Conservation (phyloP, 345 rosid species). For the Adansonia digitata region DNA sequence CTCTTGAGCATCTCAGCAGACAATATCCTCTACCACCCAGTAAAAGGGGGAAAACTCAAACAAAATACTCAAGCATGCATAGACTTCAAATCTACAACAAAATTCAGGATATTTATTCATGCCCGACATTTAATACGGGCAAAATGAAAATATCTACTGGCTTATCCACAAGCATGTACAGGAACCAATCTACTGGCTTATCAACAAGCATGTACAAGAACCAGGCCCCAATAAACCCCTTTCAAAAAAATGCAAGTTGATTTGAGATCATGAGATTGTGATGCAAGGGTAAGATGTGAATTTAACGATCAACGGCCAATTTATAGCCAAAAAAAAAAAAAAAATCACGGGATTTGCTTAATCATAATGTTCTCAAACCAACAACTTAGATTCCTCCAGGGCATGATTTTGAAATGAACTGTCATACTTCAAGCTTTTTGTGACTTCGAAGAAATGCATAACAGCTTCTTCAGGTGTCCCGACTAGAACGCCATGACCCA, state of each 20-base stretch:
- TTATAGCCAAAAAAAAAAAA: not conserved
- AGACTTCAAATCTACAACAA: not conserved
- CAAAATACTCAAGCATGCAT: not conserved
- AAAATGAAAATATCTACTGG: conserved; percentile 9
- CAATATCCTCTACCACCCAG: not conserved
- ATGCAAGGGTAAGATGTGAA: conserved; percentile 4
- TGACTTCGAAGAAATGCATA: conserved; percentile 84
- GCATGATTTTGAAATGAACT: conserved; percentile 33
- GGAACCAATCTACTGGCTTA: conserved; percentile 13
- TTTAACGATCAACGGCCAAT: not conserved
- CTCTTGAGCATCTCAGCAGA: not conserved
- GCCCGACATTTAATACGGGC: conserved; percentile 2
- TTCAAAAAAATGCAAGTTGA: conserved; percentile 14
- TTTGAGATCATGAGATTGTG: conserved; percentile 2
- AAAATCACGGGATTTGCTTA: conserved; percentile 11
- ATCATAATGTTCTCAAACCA: conserved; percentile 36
- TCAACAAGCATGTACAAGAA: conserved; percentile 13
- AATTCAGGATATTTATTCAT: not conserved
- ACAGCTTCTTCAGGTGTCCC: conserved; percentile 97
- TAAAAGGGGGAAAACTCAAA: not conserved
- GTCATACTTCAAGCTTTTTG: conserved; percentile 59
- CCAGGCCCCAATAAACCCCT: conserved; percentile 14
- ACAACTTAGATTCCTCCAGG: conserved; percentile 43
- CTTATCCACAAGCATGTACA: conserved; percentile 18
- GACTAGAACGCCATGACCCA: conserved; percentile 89